These are phyloP conservation scores for Rhizopogon rudus DNA, from an alignment of 768 basidiomycete genomes.

Conservation along the genomic window DNA sequence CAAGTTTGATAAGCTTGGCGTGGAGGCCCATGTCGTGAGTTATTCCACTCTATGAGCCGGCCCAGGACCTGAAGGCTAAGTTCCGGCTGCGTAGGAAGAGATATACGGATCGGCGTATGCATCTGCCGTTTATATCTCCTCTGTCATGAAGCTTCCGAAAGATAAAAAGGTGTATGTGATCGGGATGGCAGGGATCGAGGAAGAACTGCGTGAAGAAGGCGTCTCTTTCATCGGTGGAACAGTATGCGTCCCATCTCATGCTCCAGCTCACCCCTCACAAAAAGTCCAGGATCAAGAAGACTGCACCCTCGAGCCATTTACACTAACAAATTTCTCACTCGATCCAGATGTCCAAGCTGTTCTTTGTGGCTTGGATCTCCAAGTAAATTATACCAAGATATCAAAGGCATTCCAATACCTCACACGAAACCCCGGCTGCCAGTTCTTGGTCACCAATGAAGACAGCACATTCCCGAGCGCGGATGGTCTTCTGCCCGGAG, in stretches of 20 bases:
- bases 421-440: constrained; percentile 69
- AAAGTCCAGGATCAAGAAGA: constrained; percentile 75
- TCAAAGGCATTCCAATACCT: constrained; percentile 92
- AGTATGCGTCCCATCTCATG: constrained; percentile 38
- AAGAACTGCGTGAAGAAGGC: constrained; percentile 88
- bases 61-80: neutral
- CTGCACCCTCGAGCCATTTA: constrained; percentile 66
- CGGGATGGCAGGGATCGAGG: constrained; percentile 87
- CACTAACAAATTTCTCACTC: constrained; percentile 58
- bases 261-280: neutral
- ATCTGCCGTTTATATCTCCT: constrained; percentile 78
- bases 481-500: constrained; percentile 74
- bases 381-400: constrained; percentile 90
- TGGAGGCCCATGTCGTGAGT: constrained; percentile 79
- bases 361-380: constrained; percentile 85
- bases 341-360: constrained; percentile 89
- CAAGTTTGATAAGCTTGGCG: constrained; percentile 88
- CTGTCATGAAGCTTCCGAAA: constrained; percentile 83
- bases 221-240: constrained; percentile 79
- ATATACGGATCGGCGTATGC: constrained; percentile 95
- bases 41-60: neutral
- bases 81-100: constrained; percentile 64
- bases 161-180: constrained; percentile 95
- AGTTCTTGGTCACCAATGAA: constrained; percentile 88
- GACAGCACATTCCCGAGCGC: constrained; percentile 87